phyloP scores from a whole-genome alignment of 2,329 filamentous ascomycete species.

The Onygenales sp. region DNA sequence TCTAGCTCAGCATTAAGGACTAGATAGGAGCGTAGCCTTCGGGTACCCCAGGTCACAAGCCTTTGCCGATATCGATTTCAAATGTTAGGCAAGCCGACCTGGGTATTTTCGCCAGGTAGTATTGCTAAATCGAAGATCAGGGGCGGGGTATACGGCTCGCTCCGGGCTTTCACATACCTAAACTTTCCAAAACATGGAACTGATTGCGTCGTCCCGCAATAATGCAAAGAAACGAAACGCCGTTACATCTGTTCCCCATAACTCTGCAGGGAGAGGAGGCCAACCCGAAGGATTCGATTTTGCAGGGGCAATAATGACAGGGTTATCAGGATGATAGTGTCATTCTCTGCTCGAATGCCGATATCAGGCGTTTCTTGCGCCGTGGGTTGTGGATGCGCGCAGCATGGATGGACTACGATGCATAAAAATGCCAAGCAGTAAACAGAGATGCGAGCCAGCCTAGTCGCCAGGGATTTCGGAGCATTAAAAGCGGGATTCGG shows the following conservation, averaged over 20 bases:
- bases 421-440: neutral
- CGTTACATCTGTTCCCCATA: neutral
- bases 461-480: neutral
- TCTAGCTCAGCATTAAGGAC: neutral
- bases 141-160: neutral
- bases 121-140: neutral
- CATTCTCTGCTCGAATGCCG: neutral
- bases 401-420: neutral
- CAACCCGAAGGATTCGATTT: neutral
- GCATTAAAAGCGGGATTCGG: neutral
- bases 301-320: neutral
- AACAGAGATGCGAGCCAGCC: neutral
- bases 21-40: neutral
- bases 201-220: neutral
- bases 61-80: neutral
- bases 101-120: neutral
- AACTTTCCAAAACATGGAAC: neutral
- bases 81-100: neutral
- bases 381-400: too few relatives aligned
- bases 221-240: neutral
- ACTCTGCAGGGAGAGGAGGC: neutral
- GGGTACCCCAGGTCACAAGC: neutral
- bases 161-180: neutral
- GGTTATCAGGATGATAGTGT: neutral
- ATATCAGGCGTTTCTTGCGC: neutral